Evolutionary conservation across 2,329 filamentous ascomycete species (phyloP), one percentile per base, ranked within the genome.

Genomic region (Colletotrichum sublineola): DNA sequence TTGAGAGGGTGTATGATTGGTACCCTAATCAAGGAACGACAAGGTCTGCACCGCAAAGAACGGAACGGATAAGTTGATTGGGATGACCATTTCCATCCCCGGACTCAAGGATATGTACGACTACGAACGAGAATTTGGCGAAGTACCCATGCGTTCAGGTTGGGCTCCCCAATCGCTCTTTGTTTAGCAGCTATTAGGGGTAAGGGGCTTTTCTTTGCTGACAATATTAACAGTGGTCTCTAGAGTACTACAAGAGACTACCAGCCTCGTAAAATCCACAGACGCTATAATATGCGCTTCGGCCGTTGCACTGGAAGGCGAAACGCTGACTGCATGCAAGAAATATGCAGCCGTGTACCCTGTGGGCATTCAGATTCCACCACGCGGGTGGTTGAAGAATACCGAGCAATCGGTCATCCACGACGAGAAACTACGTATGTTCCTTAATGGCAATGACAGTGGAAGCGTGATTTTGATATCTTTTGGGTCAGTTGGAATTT

Each of bases 11-110:
- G 5, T 42, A 42, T 42, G 40, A 42, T 18, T 18, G 14, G 40
- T 42, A 42, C 40, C 14, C 40, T 42, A 42, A 42, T 6, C 15
- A 42, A 42, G 40, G 14, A 42, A 18, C 40, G 15, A 42, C 40
- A 42, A 65, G 50, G 50, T 56, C 24, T 65, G 50, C 38, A 56
- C n/a, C n/a, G 50, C 48, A 9, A 64, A 64, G n/a, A 64, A 64
- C 29, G 50, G 62, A 9, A 36, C 14, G 31, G 50, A 64, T 44
- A 38, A 33, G 33, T 64, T 64, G 1, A 64, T 33, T 38, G 50
- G 62, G 14, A 64, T 15, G 0, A 18, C 44, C 14, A 64, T 64
- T 42, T 55, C 36, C 15, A 64, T 64, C 20, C 62, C 62, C 24
- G 50, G 62, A 20, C 6, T 55, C 2, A 53, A 64, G 62, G 50